Percentiles rank a stretch among this genome's conserved stretches.
Conservation (phyloP, 495 filamentous ascomycete genomes). For the Mytilinidion resinicola region DNA sequence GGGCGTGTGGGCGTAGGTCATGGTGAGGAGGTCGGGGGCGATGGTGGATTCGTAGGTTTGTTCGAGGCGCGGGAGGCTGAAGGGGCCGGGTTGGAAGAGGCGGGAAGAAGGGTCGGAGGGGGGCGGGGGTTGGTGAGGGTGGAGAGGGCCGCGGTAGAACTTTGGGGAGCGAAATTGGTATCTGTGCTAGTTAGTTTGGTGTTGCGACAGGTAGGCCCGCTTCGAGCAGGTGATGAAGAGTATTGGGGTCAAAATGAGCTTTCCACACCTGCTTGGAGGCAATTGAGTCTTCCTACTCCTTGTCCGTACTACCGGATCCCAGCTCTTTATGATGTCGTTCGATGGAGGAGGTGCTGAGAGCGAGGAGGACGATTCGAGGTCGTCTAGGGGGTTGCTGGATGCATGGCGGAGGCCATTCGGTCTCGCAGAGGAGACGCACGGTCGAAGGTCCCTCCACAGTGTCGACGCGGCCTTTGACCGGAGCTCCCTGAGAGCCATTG, state of each 20-base stretch:
- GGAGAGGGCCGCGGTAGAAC: conserved; percentile 87
- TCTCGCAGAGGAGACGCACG: conserved; percentile 2
- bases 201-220: background rate
- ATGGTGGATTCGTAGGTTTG: conserved; percentile 85
- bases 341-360: conserved; percentile 32
- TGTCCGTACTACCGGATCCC: conserved; percentile 52
- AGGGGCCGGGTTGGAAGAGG: conserved; percentile 86
- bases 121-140: conserved; percentile 80
- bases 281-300: conserved; percentile 49
- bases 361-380: conserved; percentile 37
- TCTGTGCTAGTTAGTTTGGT: conserved; percentile 41
- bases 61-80: conserved; percentile 77
- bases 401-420: conserved; percentile 26
- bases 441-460: conserved; percentile 9
- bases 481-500: conserved; percentile 27
- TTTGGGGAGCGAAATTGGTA: conserved; percentile 91
- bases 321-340: conserved; percentile 41
- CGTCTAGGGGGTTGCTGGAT: conserved; percentile 21
- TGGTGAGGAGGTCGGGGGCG: conserved; percentile 81
- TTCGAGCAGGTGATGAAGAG: background rate
- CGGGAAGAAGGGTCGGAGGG: conserved; percentile 81
- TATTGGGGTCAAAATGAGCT: too few relatives aligned
- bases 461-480: conserved; percentile 9
- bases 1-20: conserved; percentile 74
- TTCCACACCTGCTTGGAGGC: conserved; percentile 59